Conservation (phyloP, 2,329 filamentous ascomycete genomes). For the Diaporthe sp. region DNA sequence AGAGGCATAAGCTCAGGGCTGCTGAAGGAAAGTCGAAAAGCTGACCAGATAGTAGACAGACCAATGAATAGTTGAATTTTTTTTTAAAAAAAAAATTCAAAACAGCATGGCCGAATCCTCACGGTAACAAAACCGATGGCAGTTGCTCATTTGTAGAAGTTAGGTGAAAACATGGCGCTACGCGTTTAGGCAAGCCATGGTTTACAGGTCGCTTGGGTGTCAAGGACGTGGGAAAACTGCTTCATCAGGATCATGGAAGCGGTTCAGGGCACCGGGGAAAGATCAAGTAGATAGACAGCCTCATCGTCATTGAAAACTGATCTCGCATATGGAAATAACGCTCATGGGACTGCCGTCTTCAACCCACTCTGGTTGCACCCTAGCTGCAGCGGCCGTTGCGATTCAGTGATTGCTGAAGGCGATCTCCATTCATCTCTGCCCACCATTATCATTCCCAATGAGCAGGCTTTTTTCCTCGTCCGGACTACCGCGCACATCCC, state of each 20-base stretch:
- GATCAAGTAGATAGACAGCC: background rate
- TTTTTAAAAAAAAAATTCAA: too few relatives aligned
- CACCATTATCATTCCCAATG: background rate
- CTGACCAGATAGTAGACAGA: too few relatives aligned
- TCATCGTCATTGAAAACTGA: background rate
- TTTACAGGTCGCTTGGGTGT: background rate
- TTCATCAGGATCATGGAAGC: background rate
- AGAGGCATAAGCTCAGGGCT: too few relatives aligned
- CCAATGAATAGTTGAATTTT: too few relatives aligned
- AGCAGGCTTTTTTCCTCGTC: background rate
- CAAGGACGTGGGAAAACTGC: background rate
- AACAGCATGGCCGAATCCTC: too few relatives aligned
- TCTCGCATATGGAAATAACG: background rate
- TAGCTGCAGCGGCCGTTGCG: background rate
- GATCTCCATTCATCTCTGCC: conserved; percentile 3
- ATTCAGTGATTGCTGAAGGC: background rate
- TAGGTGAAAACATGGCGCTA: background rate
- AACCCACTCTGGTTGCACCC: background rate
- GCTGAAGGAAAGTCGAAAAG: too few relatives aligned
- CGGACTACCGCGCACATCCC: background rate
- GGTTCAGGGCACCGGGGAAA: too few relatives aligned
- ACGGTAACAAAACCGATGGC: background rate
- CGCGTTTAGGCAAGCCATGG: background rate
- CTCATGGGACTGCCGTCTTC: background rate
- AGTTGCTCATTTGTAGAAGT: background rate